These are phyloP conservation scores for Scheffersomyces cryptocercus DNA, from an alignment of 1,139 yeast genomes.

Conservation along the genomic window DNA sequence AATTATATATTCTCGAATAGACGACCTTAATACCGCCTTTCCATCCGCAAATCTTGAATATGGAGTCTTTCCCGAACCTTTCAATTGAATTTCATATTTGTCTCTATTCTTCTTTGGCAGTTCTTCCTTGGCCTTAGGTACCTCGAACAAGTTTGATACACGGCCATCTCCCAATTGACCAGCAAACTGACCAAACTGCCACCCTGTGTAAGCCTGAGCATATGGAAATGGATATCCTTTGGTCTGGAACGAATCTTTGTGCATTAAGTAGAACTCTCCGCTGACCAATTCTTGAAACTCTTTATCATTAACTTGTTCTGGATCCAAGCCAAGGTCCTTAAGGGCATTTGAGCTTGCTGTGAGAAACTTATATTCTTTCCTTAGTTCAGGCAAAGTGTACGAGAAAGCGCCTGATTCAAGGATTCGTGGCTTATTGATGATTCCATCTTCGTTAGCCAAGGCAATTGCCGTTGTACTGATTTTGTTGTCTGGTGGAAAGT, in stretches of 20 bases:
- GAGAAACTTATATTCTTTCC: conserved; percentile 56
- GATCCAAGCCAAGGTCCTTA: conserved; percentile 56
- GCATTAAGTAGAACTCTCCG: conserved; percentile 51
- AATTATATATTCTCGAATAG: conserved; percentile 83
- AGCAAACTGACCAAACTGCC: conserved; percentile 95
- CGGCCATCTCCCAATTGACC: conserved; percentile 98
- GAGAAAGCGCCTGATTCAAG: conserved; percentile 69
- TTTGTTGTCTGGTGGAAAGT: conserved; percentile 59
- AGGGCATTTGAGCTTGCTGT: conserved; percentile 64
- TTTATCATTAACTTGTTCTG: conserved; percentile 35
- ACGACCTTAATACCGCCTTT: conserved; percentile 85
- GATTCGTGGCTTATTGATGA: conserved; percentile 56
- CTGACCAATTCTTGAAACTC: conserved; percentile 59
- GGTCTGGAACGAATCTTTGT: conserved; percentile 26
- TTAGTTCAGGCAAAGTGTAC: conserved; percentile 63
- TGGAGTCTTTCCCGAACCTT: conserved; percentile 92
- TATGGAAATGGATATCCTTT: conserved; percentile 67
- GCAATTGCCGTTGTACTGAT: conserved; percentile 57
- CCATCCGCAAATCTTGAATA: conserved; percentile 96
- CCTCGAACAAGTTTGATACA: conserved; percentile 77
- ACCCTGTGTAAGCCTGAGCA: conserved; percentile 92
- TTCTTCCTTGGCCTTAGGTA: conserved; percentile 35
- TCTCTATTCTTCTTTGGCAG: conserved; percentile 21
- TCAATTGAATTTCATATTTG: conserved; percentile 71
- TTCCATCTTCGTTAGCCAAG: conserved; percentile 32